Percentiles rank a stretch among this genome's conserved stretches.
Evolutionary conservation across 257 asterid genomes (phyloP).

Genomic region (Sherardia arvensis): DNA sequence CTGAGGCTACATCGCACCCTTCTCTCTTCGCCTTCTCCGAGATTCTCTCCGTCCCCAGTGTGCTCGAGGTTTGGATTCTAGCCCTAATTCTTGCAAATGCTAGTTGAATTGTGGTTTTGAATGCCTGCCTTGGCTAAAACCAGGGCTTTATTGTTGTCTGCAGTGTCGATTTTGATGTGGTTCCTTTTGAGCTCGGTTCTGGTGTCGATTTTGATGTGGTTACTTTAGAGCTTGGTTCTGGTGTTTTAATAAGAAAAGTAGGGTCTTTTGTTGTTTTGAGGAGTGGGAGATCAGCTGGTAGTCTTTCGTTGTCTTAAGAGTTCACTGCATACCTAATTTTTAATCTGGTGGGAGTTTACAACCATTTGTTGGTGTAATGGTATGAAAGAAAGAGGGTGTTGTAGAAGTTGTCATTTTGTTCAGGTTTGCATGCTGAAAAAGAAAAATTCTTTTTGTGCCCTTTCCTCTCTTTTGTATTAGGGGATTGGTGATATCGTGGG

Average conservation of each 20-base stretch:
- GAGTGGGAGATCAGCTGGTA: not conserved
- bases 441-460: too few species aligned
- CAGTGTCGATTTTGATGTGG: not conserved
- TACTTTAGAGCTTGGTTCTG: too few species aligned
- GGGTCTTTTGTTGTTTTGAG: not conserved
- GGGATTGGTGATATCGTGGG: too few species aligned
- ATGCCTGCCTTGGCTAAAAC: not conserved
- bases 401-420: too few species aligned
- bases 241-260: too few species aligned
- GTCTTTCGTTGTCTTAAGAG: not conserved
- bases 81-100: not conserved
- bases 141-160: not conserved
- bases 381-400: not conserved
- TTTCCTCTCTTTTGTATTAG: too few species aligned
- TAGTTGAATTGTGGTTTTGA: not conserved
- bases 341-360: too few species aligned
- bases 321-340: not conserved
- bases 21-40: constrained; percentile 93
- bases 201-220: too few species aligned
- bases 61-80: constrained; percentile 41
- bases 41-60: constrained; percentile 63
- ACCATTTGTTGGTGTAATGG: not conserved
- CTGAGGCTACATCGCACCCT: constrained; percentile 92
- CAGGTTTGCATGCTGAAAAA: too few species aligned
- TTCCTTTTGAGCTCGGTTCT: not conserved